phyloP scores from a whole-genome alignment of 2,329 filamentous ascomycete species.

The Phyllosticta ampelicida region DNA sequence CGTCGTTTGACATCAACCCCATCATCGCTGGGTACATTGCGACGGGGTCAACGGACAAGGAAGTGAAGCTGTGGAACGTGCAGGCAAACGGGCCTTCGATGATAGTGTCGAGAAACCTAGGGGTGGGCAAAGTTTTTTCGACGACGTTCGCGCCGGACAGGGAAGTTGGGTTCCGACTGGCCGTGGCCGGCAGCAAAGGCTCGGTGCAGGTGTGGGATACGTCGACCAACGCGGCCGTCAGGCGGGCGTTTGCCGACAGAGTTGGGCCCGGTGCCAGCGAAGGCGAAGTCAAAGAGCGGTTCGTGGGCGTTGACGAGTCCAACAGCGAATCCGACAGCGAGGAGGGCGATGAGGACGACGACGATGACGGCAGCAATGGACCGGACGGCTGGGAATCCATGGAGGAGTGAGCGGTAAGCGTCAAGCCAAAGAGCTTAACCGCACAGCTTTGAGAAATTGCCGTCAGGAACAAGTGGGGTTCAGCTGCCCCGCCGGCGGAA shows the following conservation, averaged over 20 bases:
- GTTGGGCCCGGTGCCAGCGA: slow-evolving; percentile 44
- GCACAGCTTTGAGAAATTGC: not conserved
- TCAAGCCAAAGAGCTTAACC: not conserved
- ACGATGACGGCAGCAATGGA: slow-evolving; percentile 17
- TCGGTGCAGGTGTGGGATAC: slow-evolving; percentile 94
- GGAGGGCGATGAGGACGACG: slow-evolving; percentile 31
- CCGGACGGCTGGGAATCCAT: slow-evolving; percentile 31
- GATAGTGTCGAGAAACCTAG: slow-evolving; percentile 83
- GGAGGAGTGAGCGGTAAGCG: slow-evolving; percentile 19
- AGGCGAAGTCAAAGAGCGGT: slow-evolving; percentile 58
- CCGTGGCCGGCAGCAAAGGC: slow-evolving; percentile 90
- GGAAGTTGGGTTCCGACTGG: slow-evolving; percentile 83
- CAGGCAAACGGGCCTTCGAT: slow-evolving; percentile 69
- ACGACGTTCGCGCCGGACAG: slow-evolving; percentile 81
- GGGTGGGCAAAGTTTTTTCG: slow-evolving; percentile 90
- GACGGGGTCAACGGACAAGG: slow-evolving; percentile 88
- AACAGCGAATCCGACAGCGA: slow-evolving; percentile 52
- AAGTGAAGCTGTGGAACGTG: slow-evolving; percentile 95
- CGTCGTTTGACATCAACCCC: slow-evolving; percentile 84
- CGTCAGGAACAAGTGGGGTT: not conserved
- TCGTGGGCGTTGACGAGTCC: slow-evolving; percentile 60
- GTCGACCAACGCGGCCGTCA: slow-evolving; percentile 78
- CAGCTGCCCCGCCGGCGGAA: not conserved
- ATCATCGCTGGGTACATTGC: slow-evolving; percentile 85
- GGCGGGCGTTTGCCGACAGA: slow-evolving; percentile 68